These are phyloP conservation scores for Trichocladium antarcticum DNA, from an alignment of 495 filamentous ascomycete genomes.

Conservation along the genomic window DNA sequence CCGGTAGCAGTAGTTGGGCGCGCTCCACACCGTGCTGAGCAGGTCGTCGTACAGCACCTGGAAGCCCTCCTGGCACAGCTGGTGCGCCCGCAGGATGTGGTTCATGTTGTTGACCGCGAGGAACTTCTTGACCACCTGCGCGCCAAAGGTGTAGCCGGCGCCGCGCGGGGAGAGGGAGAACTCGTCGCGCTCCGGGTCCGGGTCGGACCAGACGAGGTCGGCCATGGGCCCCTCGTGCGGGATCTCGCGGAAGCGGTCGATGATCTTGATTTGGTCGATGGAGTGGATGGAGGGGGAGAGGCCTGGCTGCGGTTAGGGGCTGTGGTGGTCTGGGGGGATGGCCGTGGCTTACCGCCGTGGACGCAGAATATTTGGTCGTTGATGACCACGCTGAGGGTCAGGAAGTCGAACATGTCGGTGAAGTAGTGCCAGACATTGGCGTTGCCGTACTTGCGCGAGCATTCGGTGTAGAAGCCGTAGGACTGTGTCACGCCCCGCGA, in stretches of 20 bases:
- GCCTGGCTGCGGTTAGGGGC: slow-evolving; percentile 32
- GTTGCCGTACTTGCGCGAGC: slow-evolving; percentile 92
- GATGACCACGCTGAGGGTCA: slow-evolving; percentile 92
- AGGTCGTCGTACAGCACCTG: slow-evolving; percentile 92
- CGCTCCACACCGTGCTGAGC: slow-evolving; percentile 93
- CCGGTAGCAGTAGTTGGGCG: slow-evolving; percentile 91
- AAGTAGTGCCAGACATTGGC: slow-evolving; percentile 99
- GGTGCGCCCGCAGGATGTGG: slow-evolving; percentile 91
- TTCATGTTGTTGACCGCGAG: slow-evolving; percentile 92
- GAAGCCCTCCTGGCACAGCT: slow-evolving; percentile 94
- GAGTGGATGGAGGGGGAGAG: slow-evolving; percentile 93
- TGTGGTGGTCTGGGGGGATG: not conserved
- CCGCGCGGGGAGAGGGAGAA: slow-evolving; percentile 89
- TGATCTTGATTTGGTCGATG: slow-evolving; percentile 98
- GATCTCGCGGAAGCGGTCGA: slow-evolving; percentile 95
- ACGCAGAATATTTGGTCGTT: slow-evolving; percentile 99
- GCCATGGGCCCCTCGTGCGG: slow-evolving; percentile 98
- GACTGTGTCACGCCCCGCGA: slow-evolving; percentile 95
- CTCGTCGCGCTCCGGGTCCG: slow-evolving; percentile 89
- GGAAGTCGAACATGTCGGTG: slow-evolving; percentile 98
- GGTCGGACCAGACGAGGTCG: slow-evolving; percentile 97
- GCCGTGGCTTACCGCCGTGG: slow-evolving; percentile 57
- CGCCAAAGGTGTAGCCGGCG: slow-evolving; percentile 93
- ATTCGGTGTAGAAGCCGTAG: slow-evolving; percentile 98
- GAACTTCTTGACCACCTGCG: slow-evolving; percentile 95